Evolutionary conservation across 2,329 filamentous ascomycete genomes (phyloP), one percentile per base, ranked within the genome.

Genomic region (Podosphaera fusca): DNA sequence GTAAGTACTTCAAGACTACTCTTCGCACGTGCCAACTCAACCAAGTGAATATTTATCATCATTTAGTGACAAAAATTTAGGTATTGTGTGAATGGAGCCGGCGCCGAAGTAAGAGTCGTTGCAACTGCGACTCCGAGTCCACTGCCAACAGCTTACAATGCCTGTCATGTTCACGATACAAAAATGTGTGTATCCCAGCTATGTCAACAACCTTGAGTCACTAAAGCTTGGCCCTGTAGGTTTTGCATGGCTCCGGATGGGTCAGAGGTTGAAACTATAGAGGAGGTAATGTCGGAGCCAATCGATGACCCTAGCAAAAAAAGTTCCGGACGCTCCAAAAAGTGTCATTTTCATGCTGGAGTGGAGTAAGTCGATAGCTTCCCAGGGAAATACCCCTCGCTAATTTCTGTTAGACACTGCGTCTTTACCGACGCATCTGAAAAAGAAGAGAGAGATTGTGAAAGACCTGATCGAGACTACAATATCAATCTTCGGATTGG

Each of bases 311-410:
- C 64, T 10, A 63, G 61, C 3, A 59, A 35, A 55, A 35, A 31
- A 35, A 6, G 51, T 45, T 40, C 45, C 42, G n/a, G 50, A 21
- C 12, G 55, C 60, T 69, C 68, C n/a, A 63, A 73, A 60, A 73
- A 77, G 62, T 87, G 82, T 62, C 84, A 88, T 64, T 85, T 83
- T 67, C 84, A 88, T 62, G 82, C 82, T 8, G 83, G 83, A 42
- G 80, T 87, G 30, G 81, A 86, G 82, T 85, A 70, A 69, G 80
- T 70, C 30, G 51, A 5, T 21, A 7, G 42, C 3, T 4, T 7
- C 33, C 6, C 2, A 3, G 1, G 29, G 1, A 8, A 34, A 4
- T 55, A 14, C 30, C 60, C 55, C 12, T 56, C 70, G 63, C n/a
- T 14, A 45, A 54, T 21, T 21, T 30, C 12, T 1, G 33, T 63